Evolutionary conservation across 2,329 filamentous ascomycete genomes (phyloP).

Genomic region (Lachnellula occidentalis): DNA sequence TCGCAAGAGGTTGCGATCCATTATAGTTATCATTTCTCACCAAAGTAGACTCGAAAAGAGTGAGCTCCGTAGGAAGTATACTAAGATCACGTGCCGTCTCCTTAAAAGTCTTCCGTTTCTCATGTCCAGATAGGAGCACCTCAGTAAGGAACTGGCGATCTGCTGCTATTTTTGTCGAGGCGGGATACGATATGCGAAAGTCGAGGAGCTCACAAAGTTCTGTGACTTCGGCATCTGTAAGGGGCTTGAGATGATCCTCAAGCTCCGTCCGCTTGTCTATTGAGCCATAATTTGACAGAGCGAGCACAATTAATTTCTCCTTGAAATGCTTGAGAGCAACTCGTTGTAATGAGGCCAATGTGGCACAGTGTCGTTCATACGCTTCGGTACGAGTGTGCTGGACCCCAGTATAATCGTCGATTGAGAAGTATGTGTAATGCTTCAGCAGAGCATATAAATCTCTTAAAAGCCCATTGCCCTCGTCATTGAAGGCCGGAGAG

Average conservation of each 20-base stretch:
- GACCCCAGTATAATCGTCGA: conserved; percentile 83
- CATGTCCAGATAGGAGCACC: conserved; percentile 67
- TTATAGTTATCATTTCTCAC: conserved; percentile 82
- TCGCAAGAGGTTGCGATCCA: conserved; percentile 77
- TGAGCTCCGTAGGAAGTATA: conserved; percentile 76
- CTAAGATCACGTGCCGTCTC: conserved; percentile 66
- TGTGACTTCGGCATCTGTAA: conserved; percentile 70
- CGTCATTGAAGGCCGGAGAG: conserved; percentile 71
- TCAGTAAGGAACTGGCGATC: conserved; percentile 65
- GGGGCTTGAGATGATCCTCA: conserved; percentile 62
- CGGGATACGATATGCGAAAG: conserved; percentile 78
- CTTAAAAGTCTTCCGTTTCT: conserved; percentile 76
- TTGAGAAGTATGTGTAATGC: conserved; percentile 83
- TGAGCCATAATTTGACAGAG: conserved; percentile 85
- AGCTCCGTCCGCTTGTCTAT: conserved; percentile 78
- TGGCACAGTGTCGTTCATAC: conserved; percentile 73
- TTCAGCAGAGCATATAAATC: conserved; percentile 75
- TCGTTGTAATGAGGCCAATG: conserved; percentile 73
- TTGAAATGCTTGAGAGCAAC: conserved; percentile 77
- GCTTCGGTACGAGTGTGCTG: conserved; percentile 68
- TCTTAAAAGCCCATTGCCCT: conserved; percentile 69
- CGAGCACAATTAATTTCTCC: conserved; percentile 83
- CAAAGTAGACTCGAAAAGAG: conserved; percentile 73
- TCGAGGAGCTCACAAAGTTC: conserved; percentile 65
- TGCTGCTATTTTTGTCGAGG: conserved; percentile 56